A percentile compares a stretch with the other conserved stretches of the same genome.
phyloP scores from a whole-genome alignment of 2,329 filamentous ascomycete genomes.

The Fusarium sp. region DNA sequence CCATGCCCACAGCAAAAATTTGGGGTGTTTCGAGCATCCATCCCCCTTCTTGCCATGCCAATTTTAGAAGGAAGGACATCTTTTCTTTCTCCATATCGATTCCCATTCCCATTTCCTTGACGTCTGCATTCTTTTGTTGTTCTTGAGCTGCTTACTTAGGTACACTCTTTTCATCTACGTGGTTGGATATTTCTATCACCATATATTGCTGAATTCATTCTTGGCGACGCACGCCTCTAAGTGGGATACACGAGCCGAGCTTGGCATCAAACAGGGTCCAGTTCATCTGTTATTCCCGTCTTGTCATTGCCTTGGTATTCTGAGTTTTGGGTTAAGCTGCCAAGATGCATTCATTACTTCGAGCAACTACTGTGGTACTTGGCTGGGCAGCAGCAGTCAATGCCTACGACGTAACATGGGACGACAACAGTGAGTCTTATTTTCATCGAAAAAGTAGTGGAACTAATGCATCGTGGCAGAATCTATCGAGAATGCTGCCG shows the following conservation, averaged over 20 bases:
- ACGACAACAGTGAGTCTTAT: slow-evolving; percentile 31
- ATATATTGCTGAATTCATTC: slow-evolving; percentile 7
- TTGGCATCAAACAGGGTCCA: slow-evolving; percentile 10
- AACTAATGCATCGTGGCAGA: slow-evolving; percentile 44
- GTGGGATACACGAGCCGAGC: slow-evolving; percentile 13
- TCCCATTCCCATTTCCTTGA: background rate
- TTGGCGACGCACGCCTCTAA: slow-evolving; percentile 22
- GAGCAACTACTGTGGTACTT: slow-evolving; percentile 18
- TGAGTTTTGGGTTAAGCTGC: slow-evolving; percentile 3
- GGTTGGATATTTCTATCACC: background rate
- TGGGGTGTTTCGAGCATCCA: slow-evolving; percentile 2
- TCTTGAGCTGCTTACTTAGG: background rate
- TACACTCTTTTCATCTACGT: slow-evolving; percentile 6
- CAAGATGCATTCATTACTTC: slow-evolving; percentile 35
- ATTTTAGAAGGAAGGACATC: slow-evolving; percentile 4
- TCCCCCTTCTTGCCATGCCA: slow-evolving; percentile 7
- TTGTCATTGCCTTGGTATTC: slow-evolving; percentile 11
- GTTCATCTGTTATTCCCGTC: slow-evolving; percentile 2
- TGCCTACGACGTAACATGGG: slow-evolving; percentile 33
- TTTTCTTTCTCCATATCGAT: background rate
- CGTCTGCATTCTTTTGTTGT: slow-evolving; percentile 1
- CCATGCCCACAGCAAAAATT: slow-evolving; percentile 19
- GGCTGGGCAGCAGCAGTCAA: slow-evolving; percentile 21
- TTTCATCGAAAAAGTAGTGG: background rate
- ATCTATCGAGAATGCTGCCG: slow-evolving; percentile 60